Base-by-base conservation (phyloP, 306 rosid species). In the Castanopsis chinensis region DNA sequence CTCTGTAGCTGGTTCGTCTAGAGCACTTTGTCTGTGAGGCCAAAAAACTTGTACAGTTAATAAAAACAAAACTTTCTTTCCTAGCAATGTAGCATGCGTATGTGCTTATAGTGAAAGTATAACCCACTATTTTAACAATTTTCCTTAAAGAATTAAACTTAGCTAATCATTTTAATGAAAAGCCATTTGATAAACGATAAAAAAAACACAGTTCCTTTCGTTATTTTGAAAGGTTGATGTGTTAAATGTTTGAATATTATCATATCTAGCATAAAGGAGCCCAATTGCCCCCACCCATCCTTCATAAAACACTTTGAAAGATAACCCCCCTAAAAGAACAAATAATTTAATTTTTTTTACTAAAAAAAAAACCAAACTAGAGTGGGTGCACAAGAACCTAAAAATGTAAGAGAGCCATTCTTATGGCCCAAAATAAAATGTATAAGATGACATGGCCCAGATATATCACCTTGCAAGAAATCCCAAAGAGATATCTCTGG, bases 401-500 rank as follows among this genome's bases (percentile, higher is more conserved):
- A 30, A 14, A 17, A 15, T 23, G 28, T 59, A 59, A 15, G 30
- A 15, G 19, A 2, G 45, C 32, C 35, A 7, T 13, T 21, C 15
- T 27, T 28, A 28, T 14, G 37, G 7, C 69, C 69, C 43, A 63
- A 28, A 28, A 63, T 15, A 63, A 63, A 63, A 63, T 19, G 3
- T 41, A 41, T 41, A 41, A 41, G 45, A 41, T 41, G 11, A 10
- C 20, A 74, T 35, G 28, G 25, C 1, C 6, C 5, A 13, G 21
- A 71, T 60, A 72, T 73, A 79, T 72, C 74, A 49, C 82, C 23
- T 30, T 19, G 33, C 2, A 27, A 4, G 25, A 78, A 82, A 72
- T 64, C 83, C 71, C 80, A 73, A 49, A 74, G 83, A 79, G 81
- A 79, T 71, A 76, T 64, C 82, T 84, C 88, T 76, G 80, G 80